Evolutionary conservation across 2,329 filamentous ascomycete genomes (phyloP), one percentile per base, ranked within the genome.

Genomic region (Trichoderma atroviride): DNA sequence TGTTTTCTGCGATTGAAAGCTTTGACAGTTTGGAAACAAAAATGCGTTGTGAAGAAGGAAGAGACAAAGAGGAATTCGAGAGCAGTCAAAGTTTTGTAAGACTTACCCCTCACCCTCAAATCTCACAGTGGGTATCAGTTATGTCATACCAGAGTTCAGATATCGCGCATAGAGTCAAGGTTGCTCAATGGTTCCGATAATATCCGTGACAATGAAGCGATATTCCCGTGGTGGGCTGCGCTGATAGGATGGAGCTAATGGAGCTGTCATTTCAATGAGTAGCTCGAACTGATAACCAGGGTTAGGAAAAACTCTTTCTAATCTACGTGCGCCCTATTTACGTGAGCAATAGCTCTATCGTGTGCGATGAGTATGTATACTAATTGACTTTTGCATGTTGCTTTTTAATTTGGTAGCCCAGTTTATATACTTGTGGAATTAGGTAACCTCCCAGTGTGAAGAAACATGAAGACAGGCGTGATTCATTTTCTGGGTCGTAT

Each of bases 101-200:
- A 2, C 56, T 55, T 60, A 68, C 65, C 65, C 65, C 65, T 68
- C 65, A 68, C 55, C 55, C 24, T 68, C 56, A 68, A 68, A 61
- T 68, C 43, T 68, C 56, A 68, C 63, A 24, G 65, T 61, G 65
- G 65, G 47, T 68, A 68, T 56, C n/a, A 60, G 31, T 60, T 68
- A 61, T 61, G 57, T 68, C 56, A 68, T 68, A 57, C 29, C 40
- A 47, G 47, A 43, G 29, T 47, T 61, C 65, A 50, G 65, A 61
- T 68, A 47, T 68, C 65, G 57, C 43, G 37, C 43, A 68, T 68
- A 13, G 2, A 16, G n/a, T 27, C 40, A 14, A 22, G 33, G 9
- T 37, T 10, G 22, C 27, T 53, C 22, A 11, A 53, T 47, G 13
- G n/a, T 14, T 47, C 65, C 65, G 56, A 33, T 27, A 61, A 68